These are phyloP conservation scores for Plasmodium inui DNA, from an alignment of 169 alveolate species.

Conservation along the genomic window DNA sequence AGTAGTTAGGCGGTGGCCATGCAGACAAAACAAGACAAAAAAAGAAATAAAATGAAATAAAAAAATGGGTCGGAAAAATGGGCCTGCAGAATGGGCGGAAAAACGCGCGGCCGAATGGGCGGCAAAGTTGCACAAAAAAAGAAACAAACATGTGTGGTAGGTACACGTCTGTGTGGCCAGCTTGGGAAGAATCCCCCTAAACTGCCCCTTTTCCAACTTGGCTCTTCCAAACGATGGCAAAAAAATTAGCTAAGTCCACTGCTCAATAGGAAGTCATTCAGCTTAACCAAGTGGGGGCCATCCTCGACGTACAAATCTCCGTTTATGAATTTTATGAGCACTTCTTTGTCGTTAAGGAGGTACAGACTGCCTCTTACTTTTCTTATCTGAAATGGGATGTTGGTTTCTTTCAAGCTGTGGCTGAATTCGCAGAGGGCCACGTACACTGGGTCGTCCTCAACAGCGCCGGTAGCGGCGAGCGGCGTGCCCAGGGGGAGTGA, in stretches of 20 bases:
- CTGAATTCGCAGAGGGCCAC: slow-evolving; percentile 30
- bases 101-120: too few relatives aligned
- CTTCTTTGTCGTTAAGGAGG: slow-evolving; percentile 42
- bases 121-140: background rate
- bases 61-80: background rate
- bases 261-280: slow-evolving; percentile 24
- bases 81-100: too few relatives aligned
- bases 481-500: background rate
- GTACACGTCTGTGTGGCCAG: background rate
- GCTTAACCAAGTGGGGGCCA: slow-evolving; percentile 7
- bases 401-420: slow-evolving; percentile 18
- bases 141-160: background rate
- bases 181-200: background rate
- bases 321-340: slow-evolving; percentile 36
- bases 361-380: slow-evolving; percentile 24
- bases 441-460: slow-evolving; percentile 26
- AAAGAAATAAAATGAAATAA: background rate
- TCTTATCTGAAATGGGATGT: slow-evolving; percentile 11
- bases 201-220: background rate
- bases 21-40: background rate
- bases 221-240: background rate
- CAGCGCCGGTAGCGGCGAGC: background rate
- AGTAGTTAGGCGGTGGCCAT: background rate
- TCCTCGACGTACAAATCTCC: slow-evolving; percentile 64
- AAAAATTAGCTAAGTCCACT: background rate